A percentile compares a stretch with the other conserved stretches of the same genome.
These are phyloP conservation scores for Adansonia digitata DNA, from an alignment of 345 rosid species.

Conservation along the genomic window DNA sequence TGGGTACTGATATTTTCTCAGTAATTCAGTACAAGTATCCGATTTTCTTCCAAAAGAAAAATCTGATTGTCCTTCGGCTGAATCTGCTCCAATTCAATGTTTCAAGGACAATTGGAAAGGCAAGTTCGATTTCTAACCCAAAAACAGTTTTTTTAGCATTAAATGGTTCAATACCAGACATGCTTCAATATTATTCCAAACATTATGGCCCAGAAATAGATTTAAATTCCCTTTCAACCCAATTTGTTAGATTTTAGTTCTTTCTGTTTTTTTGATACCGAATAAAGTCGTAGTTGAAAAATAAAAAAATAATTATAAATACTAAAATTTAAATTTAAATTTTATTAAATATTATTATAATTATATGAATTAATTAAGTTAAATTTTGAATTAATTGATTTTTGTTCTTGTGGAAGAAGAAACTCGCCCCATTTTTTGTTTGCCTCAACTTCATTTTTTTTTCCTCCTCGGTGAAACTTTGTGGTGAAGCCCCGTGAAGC, in stretches of 20 bases:
- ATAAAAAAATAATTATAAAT: too few relatives aligned
- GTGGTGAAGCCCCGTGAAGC: slow-evolving; percentile 15
- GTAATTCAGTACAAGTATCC: too few relatives aligned
- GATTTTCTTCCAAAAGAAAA: background rate
- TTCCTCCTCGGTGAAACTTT: background rate
- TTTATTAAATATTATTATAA: too few relatives aligned
- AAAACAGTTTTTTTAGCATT: background rate
- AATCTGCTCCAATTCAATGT: background rate
- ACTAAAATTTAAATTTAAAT: too few relatives aligned
- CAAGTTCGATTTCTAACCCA: background rate
- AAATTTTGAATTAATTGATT: too few relatives aligned
- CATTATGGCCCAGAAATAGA: background rate
- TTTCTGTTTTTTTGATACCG: too few relatives aligned
- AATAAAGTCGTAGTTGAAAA: too few relatives aligned
- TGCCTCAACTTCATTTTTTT: background rate
- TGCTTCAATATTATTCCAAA: background rate
- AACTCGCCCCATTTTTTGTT: background rate
- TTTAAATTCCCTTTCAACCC: background rate
- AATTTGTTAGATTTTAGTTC: too few relatives aligned
- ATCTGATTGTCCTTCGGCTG: background rate
- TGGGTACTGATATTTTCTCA: too few relatives aligned
- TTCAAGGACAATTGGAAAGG: background rate
- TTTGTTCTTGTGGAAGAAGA: background rate
- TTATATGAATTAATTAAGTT: too few relatives aligned
- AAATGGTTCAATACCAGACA: background rate